Percentiles rank a stretch among this genome's conserved stretches.
phyloP scores from a whole-genome alignment of 2,329 filamentous ascomycete species.

The Fusarium sp. region DNA sequence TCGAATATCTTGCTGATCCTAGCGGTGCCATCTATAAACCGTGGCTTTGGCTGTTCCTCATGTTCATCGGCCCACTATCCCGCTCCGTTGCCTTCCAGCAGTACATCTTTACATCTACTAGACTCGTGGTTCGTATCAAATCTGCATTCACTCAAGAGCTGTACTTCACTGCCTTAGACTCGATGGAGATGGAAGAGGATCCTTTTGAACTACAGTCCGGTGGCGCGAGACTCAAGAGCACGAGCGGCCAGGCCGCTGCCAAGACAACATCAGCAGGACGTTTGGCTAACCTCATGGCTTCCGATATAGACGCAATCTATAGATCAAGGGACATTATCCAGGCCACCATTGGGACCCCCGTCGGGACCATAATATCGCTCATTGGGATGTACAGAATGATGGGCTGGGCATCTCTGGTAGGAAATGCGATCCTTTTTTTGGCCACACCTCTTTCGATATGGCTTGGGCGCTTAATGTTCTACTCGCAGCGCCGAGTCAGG shows the following conservation, averaged over 20 bases:
- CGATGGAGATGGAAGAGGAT: slow-evolving; percentile 67
- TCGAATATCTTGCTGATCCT: slow-evolving; percentile 61
- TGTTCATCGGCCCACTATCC: slow-evolving; percentile 60
- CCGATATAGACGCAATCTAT: slow-evolving; percentile 65
- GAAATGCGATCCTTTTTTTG: slow-evolving; percentile 57
- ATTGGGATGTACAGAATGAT: slow-evolving; percentile 64
- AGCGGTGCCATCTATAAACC: slow-evolving; percentile 56
- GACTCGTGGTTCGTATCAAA: slow-evolving; percentile 65
- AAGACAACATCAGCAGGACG: slow-evolving; percentile 59
- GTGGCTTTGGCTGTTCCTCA: slow-evolving; percentile 62
- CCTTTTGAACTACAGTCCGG: slow-evolving; percentile 50
- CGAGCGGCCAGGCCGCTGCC: slow-evolving; percentile 41
- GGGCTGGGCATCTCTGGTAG: slow-evolving; percentile 64
- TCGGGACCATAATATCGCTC: slow-evolving; percentile 58
- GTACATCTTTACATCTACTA: slow-evolving; percentile 66
- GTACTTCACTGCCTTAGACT: slow-evolving; percentile 63
- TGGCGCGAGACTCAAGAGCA: slow-evolving; percentile 39
- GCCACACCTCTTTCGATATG: slow-evolving; percentile 60
- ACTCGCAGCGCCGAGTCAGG: slow-evolving; percentile 61
- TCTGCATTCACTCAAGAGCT: slow-evolving; percentile 67
- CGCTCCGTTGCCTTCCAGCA: slow-evolving; percentile 64
- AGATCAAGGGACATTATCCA: slow-evolving; percentile 62
- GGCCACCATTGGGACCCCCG: slow-evolving; percentile 55
- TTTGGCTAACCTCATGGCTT: slow-evolving; percentile 66
- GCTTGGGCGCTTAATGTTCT: slow-evolving; percentile 60